Base-by-base conservation (phyloP, 2,329 filamentous ascomycete genomes). In the Xylaria sp. region DNA sequence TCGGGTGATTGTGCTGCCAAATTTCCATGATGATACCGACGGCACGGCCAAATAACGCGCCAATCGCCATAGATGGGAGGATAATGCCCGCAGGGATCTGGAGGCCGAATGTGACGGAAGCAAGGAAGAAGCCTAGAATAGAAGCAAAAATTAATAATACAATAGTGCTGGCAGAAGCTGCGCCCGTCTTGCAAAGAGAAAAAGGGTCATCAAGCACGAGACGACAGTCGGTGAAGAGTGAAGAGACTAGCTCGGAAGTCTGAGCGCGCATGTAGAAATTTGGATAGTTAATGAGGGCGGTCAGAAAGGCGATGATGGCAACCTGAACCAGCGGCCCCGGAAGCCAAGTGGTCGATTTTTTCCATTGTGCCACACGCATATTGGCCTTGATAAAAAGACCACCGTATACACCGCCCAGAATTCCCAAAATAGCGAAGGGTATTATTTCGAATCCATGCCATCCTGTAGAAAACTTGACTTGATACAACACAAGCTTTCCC, bases 201-300 rank as follows among this genome's bases (percentile, higher is more conserved):
- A 98, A 92, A 64, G 91, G 91, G 81, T 99, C 96, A 74, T 97
- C 93, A 23, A 90, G 86, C 23, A 94, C 87, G 71, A 91, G 89
- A 3, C 90, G 90, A 80, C 96, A 99, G 81, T 99, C 95, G 9
- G 93, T 90, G 78, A 99, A 98, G 32, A 99, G 88, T 66, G 91
- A 92, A 70, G 94, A 94, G 18, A 98, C 94, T 2, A 99, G 89
- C 79, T 98, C 93, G 0, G 94, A 94, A 25, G 92, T 89, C 78
- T 98, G 95, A 3, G 94, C 92, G 73, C 96, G 92, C 91, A 98
- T 97, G 81, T 98, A 98, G 65, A 94, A 91, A 81, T 98, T 97
- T 12, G 96, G 96, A 75, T 94, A 99, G 83, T 97, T 98, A 80
- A 98, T 88, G 53, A 98, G 79, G 1, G 95, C 93, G 1, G 94